A percentile compares a stretch with the other conserved stretches of the same genome.
These are phyloP conservation scores for Aspergillus pseudotamarii DNA, from an alignment of 2,329 filamentous ascomycete species.

Conservation along the genomic window DNA sequence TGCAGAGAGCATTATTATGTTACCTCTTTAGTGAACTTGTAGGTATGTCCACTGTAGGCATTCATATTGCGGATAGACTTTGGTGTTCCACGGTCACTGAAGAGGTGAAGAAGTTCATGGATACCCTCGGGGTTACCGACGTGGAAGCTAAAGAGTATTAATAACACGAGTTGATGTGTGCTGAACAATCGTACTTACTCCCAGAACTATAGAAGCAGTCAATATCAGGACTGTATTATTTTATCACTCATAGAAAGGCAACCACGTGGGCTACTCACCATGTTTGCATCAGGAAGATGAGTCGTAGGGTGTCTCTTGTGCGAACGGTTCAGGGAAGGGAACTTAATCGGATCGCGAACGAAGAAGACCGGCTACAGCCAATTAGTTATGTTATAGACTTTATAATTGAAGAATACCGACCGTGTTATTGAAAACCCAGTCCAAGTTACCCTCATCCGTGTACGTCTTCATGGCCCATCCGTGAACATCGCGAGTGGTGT, in stretches of 20 bases:
- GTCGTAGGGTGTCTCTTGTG: conserved; percentile 61
- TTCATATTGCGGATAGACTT: conserved; percentile 64
- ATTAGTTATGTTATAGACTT: background rate
- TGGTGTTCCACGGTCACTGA: conserved; percentile 66
- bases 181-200: background rate
- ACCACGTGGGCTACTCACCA: conserved; percentile 21
- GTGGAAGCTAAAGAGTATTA: conserved; percentile 7
- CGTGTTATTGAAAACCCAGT: conserved; percentile 73
- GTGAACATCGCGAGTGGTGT: conserved; percentile 76
- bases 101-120: conserved; percentile 64
- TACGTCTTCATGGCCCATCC: conserved; percentile 77
- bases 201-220: conserved; percentile 6
- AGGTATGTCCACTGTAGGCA: conserved; percentile 66
- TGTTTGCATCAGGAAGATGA: conserved; percentile 29
- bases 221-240: background rate
- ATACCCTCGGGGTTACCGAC: conserved; percentile 61
- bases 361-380: conserved; percentile 64
- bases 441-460: conserved; percentile 74
- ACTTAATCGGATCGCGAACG: conserved; percentile 68
- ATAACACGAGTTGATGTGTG: conserved; percentile 8
- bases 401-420: conserved; percentile 40
- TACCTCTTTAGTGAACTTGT: conserved; percentile 61
- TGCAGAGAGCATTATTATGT: background rate
- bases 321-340: conserved; percentile 70
- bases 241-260: background rate